Base-by-base conservation (phyloP, 371 early-diverging fungal genomes). In the Apophysomyces elegans region DNA sequence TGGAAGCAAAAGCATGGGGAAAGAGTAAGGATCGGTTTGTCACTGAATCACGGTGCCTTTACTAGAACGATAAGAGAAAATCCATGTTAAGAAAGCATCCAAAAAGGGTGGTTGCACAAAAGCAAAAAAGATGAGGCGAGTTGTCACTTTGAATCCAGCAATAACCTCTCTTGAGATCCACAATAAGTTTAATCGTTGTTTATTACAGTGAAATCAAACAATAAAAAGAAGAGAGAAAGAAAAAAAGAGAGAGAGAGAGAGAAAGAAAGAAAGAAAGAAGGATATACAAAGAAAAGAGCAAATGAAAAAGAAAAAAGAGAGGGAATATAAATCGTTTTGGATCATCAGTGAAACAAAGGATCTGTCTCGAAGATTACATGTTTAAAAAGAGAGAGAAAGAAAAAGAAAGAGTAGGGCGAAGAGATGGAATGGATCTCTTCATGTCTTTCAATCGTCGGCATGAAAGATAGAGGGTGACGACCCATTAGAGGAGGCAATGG, bases 391-490 rank as follows among this genome's bases (percentile, higher is more conserved):
- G 54, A 5, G 11, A 50, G 5, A 50, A 2, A 47, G 18, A 16
- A 5, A 47, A 21, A 0, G 47, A n/a, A 47, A 18, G 18, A 18
- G 18, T 18, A 18, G 18, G 18, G 18, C 18, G 18, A 18, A 47
- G n/a, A 47, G 54, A n/a, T 50, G 54, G 18, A 18, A 18, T 26
- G 32, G 32, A 2, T 3, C 32, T 26, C 9, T 50, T 50, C 3
- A 7, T 9, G n/a, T 50, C 9, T 50, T 50, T 50, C 21, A 50
- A 26, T 50, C 54, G 21, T 50, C 54, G 54, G 54, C 54, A 50
- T 50, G 54, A 26, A 50, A 50, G 21, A 50, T 50, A 11, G 54
- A 50, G 9, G 54, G 54, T 9, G 54, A 50, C 54, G 54, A 50
- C 16, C 9, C 54, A 21, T 50, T 21, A 16, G 54, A 50, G 54